Conservation (phyloP, 495 filamentous ascomycete genomes). For the Daldinia childiae region DNA sequence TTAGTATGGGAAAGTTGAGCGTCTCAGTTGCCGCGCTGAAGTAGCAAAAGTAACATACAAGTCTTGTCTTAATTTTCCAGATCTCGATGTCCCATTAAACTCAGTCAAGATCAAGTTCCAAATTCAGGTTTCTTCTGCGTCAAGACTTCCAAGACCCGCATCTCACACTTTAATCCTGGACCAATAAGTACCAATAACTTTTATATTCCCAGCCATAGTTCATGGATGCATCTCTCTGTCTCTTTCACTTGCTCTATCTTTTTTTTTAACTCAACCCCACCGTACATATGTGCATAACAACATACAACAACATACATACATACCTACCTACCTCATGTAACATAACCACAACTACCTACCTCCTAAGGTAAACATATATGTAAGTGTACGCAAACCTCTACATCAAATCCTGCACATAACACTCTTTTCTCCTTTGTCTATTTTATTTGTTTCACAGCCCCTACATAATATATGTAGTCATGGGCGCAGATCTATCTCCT, state of each 20-base stretch:
- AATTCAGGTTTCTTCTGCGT: slow-evolving; percentile 42
- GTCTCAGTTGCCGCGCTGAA: slow-evolving; percentile 42
- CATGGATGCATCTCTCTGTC: neutral
- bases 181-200: slow-evolving; percentile 27
- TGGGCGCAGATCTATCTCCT: slow-evolving; percentile 22
- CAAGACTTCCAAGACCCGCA: slow-evolving; percentile 38
- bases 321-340: slow-evolving; percentile 7
- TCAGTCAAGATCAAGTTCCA: slow-evolving; percentile 26
- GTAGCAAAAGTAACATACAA: slow-evolving; percentile 38
- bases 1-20: slow-evolving; percentile 21
- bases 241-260: slow-evolving; percentile 23
- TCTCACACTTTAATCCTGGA: slow-evolving; percentile 21
- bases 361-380: neutral
- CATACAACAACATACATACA: no score
- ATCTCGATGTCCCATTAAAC: slow-evolving; percentile 39
- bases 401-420: slow-evolving; percentile 19
- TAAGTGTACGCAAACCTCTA: neutral
- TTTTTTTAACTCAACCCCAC: slow-evolving; percentile 14
- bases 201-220: neutral
- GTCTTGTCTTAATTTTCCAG: slow-evolving; percentile 32
- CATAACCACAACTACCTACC: neutral
- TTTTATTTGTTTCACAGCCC: slow-evolving; percentile 17
- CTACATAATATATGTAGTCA: slow-evolving; percentile 30
- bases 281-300: neutral
- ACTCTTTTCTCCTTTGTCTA: slow-evolving; percentile 30